These are phyloP conservation scores for Paramecium tetraurelia DNA, from an alignment of 73 alveolate genomes.

Conservation along the genomic window DNA sequence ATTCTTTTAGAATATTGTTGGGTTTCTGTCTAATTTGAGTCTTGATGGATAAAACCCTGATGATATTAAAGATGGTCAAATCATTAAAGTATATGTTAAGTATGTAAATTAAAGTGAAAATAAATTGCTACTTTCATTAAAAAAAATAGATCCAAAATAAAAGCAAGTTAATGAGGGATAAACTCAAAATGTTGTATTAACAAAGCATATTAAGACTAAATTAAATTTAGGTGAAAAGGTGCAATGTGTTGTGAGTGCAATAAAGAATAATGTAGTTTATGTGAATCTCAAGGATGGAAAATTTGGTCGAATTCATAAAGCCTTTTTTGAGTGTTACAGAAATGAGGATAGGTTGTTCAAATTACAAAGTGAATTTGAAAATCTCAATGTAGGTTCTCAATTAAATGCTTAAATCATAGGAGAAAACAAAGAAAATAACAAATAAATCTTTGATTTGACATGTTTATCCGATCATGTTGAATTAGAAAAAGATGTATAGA, in stretches of 20 bases:
- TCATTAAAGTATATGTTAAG: slow-evolving; percentile 1
- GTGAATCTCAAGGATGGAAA: slow-evolving; percentile 40
- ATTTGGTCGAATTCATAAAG: slow-evolving; percentile 33
- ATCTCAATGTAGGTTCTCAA: slow-evolving; percentile 13
- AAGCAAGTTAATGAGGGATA: background rate
- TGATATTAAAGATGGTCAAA: background rate
- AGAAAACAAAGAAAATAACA: slow-evolving; percentile 9
- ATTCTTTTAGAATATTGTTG: slow-evolving; percentile 35
- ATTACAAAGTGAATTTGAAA: slow-evolving; percentile 25
- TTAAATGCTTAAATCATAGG: background rate
- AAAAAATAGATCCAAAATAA: background rate
- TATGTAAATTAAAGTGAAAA: background rate
- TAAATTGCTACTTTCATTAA: background rate
- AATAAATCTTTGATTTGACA: slow-evolving; percentile 3
- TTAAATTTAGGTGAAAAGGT: background rate
- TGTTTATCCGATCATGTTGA: background rate
- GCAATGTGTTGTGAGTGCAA: slow-evolving; percentile 17
- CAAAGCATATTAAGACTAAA: background rate
- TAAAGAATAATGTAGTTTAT: slow-evolving; percentile 10
- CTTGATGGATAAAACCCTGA: slow-evolving; percentile 28
- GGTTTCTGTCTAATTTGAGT: background rate
- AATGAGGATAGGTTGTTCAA: background rate
- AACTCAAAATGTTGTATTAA: background rate
- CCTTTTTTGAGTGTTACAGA: background rate
- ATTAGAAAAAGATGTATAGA: background rate